Evolutionary conservation across 768 basidiomycete genomes (phyloP), one percentile per base, ranked within the genome.

Genomic region (Leccinum disarticulatum): DNA sequence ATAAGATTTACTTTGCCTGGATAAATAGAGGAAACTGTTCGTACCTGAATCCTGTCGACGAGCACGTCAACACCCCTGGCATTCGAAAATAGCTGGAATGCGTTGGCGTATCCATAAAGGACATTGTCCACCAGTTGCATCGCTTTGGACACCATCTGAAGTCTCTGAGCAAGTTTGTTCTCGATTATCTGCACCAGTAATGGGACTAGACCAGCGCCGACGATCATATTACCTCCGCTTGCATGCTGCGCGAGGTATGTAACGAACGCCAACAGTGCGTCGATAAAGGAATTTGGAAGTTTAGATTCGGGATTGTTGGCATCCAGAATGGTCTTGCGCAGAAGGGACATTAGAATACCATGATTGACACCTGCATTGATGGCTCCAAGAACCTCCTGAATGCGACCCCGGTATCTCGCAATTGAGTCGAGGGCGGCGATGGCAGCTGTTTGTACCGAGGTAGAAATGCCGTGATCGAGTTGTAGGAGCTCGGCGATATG

Each of bases 351-450:
- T 27, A 99, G 74, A 43, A 94, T 88, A 13, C 97, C 97, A 69
- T 98, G 97, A 67, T 94, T 97, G 56, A 98, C 93, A 48, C 93
- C 93, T 27, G 93, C 95, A 70, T 97, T 97, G 38, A 98, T 84
- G 1, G 95, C 88, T 5, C 88, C 87, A 50, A 97, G 74, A 41
- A 96, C 93, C 69, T 98, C 97, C 66, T 87, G 85, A 36, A 91
- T 82, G 70, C 89, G 93, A 60, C 77, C 80, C 61, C 93, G 85
- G 72, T 96, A 95, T 61, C 93, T 81, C 13, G 88, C 89, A 58
- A 96, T 82, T 14, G 92, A 92, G 71, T 99, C 97, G 59, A 98
- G 80, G n/a, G 92, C 88, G 28, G 88, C 84, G 57, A 98, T 82
- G 15, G 95, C 91, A 2, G 91, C 88, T 3, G 88, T 89, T 73